Conservation (phyloP, 768 basidiomycete genomes). For the Podaxis sp. region DNA sequence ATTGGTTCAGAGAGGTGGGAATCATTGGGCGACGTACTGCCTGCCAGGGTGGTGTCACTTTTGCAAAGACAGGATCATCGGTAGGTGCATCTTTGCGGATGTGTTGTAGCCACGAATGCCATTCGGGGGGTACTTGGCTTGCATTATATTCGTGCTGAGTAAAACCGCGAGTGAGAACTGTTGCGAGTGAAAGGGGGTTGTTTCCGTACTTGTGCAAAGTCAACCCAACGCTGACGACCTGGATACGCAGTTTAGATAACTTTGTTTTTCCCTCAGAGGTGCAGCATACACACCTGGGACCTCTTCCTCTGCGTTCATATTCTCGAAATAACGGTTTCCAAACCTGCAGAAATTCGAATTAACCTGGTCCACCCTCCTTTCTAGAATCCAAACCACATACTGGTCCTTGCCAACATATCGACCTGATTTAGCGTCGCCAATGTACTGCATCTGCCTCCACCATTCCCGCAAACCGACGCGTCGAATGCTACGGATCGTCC, state of each 20-base stretch:
- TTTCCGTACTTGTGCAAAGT: conserved; percentile 72
- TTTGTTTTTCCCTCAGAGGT: background rate
- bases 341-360: conserved; percentile 46
- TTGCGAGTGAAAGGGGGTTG: background rate
- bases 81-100: conserved; percentile 82
- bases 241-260: background rate
- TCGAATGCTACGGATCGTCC: conserved; percentile 73
- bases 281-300: conserved; percentile 61
- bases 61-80: conserved; percentile 69
- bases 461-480: conserved; percentile 79
- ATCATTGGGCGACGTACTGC: conserved; percentile 46
- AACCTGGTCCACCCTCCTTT: conserved; percentile 8
- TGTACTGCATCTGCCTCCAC: conserved; percentile 91
- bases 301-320: conserved; percentile 82
- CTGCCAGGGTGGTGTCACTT: conserved; percentile 73
- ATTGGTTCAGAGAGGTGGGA: background rate
- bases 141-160: conserved; percentile 79
- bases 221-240: conserved; percentile 98
- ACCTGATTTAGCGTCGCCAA: conserved; percentile 91
- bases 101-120: conserved; percentile 95
- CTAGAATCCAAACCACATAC: conserved; percentile 43
- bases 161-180: conserved; percentile 2
- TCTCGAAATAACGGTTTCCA: conserved; percentile 94
- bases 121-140: conserved; percentile 92
- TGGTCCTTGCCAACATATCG: conserved; percentile 72